These are phyloP conservation scores for Solanum chilense DNA, from an alignment of 257 asterid species.

Conservation along the genomic window DNA sequence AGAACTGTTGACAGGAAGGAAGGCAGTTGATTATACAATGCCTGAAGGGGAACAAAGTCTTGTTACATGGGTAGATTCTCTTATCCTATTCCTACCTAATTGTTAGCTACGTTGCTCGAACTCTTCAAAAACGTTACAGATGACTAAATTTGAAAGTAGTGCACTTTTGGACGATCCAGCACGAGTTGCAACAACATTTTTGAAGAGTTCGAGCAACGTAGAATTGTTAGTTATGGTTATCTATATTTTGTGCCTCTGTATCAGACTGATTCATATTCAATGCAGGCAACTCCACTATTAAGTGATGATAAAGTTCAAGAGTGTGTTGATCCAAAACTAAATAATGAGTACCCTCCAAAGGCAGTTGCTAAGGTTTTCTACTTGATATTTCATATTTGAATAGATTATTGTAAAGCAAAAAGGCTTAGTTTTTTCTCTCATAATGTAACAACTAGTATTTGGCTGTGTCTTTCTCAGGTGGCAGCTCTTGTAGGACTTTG, in stretches of 20 bases:
- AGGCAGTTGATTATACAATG: constrained; percentile 85
- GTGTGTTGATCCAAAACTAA: constrained; percentile 69
- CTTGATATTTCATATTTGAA: not conserved
- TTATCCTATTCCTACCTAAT: not conserved
- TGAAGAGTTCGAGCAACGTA: not conserved
- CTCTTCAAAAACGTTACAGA: not conserved
- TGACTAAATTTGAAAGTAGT: not conserved
- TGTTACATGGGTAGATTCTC: constrained; percentile 50
- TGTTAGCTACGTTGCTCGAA: not conserved
- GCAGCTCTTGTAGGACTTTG: constrained; percentile 92
- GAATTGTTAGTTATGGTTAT: not conserved
- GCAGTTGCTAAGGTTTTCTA: constrained; percentile 70
- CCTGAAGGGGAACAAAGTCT: constrained; percentile 82
- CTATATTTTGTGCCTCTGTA: not conserved
- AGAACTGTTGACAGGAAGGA: constrained; percentile 67
- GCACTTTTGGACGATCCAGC: not conserved
- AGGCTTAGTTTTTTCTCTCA: not conserved
- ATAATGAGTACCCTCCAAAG: constrained; percentile 54
- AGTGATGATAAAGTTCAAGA: constrained; percentile 87
- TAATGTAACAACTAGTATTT: not conserved
- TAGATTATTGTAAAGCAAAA: not conserved
- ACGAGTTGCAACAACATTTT: not conserved
- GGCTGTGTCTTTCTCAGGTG: constrained; percentile 28
- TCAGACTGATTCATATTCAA: not conserved
- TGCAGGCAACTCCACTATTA: constrained; percentile 76